Conservation (phyloP, 345 rosid genomes). For the Sisymbrium irio region DNA sequence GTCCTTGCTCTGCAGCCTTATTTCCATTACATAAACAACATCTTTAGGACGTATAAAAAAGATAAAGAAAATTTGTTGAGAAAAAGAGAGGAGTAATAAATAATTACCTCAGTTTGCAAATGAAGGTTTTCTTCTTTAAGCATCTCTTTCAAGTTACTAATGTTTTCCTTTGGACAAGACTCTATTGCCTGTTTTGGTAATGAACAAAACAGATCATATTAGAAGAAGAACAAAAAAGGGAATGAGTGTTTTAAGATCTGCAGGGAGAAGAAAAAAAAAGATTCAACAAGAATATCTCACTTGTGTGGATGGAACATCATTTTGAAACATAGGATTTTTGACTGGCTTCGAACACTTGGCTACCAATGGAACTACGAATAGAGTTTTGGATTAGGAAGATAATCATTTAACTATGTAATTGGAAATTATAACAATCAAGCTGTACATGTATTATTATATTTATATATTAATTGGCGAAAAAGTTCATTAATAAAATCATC, state of each 20-base stretch:
- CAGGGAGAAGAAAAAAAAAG: too few relatives aligned
- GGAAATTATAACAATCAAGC: too few relatives aligned
- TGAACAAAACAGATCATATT: not conserved
- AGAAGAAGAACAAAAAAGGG: not conserved
- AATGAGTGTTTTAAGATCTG: not conserved
- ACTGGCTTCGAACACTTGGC: slow-evolving; percentile 60
- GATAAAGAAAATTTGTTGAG: not conserved
- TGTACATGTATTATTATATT: too few relatives aligned
- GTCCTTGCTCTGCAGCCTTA: slow-evolving; percentile 73
- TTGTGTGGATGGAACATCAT: slow-evolving; percentile 47
- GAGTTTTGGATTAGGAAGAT: not conserved
- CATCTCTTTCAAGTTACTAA: slow-evolving; percentile 48
- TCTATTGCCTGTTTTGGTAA: slow-evolving; percentile 56
- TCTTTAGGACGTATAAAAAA: not conserved
- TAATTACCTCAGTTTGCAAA: slow-evolving; percentile 65
- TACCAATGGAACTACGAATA: slow-evolving; percentile 58
- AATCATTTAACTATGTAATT: not conserved
- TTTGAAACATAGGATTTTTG: slow-evolving; percentile 54
- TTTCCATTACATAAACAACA: slow-evolving; percentile 1
- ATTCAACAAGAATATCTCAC: slow-evolving; percentile 31
- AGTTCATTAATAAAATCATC: not conserved
- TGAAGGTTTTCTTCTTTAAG: slow-evolving; percentile 72
- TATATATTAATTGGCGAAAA: too few relatives aligned
- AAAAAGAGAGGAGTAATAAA: not conserved
- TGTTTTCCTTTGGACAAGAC: slow-evolving; percentile 62